phyloP scores from a whole-genome alignment of 2,329 filamentous ascomycete species.

The Clonostachys chloroleuca region DNA sequence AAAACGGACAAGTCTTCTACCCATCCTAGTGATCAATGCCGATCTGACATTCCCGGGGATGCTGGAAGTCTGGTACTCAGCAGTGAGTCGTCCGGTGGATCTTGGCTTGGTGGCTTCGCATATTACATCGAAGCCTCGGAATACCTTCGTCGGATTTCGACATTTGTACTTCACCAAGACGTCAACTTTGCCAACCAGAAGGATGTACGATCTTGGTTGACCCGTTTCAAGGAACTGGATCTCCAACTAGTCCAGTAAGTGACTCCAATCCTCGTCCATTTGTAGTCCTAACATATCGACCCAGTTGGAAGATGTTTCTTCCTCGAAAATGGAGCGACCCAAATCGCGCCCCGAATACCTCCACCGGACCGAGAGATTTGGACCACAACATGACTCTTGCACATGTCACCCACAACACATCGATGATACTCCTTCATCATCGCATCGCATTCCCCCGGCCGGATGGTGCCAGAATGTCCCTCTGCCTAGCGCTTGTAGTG shows the following conservation, averaged over 20 bases:
- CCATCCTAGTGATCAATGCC: no score
- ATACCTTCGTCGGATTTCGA: constrained; percentile 35
- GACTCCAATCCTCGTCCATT: no score
- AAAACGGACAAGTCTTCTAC: no score
- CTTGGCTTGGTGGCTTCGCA: constrained; percentile 32
- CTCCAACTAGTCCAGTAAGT: constrained; percentile 30
- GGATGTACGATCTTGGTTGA: constrained; percentile 35
- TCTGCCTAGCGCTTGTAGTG: constrained; percentile 18
- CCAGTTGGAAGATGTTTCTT: constrained; percentile 34
- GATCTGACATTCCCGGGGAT: no score
- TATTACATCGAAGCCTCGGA: constrained; percentile 42
- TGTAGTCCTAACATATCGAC: no score
- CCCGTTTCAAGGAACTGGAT: constrained; percentile 41
- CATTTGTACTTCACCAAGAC: constrained; percentile 38
- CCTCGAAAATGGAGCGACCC: constrained; percentile 26
- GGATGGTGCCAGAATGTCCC: constrained; percentile 13
- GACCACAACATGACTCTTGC: constrained; percentile 46
- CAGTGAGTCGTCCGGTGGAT: no score
- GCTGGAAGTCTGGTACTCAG: no score
- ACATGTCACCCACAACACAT: constrained; percentile 43
- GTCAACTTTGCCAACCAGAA: constrained; percentile 10
- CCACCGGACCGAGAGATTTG: constrained; percentile 18
- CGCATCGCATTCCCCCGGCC: constrained; percentile 33
- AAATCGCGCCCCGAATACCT: constrained; percentile 17
- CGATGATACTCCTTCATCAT: constrained; percentile 44